Base-by-base conservation (phyloP, 495 filamentous ascomycete species). In the Trichocladium uniseriatum region DNA sequence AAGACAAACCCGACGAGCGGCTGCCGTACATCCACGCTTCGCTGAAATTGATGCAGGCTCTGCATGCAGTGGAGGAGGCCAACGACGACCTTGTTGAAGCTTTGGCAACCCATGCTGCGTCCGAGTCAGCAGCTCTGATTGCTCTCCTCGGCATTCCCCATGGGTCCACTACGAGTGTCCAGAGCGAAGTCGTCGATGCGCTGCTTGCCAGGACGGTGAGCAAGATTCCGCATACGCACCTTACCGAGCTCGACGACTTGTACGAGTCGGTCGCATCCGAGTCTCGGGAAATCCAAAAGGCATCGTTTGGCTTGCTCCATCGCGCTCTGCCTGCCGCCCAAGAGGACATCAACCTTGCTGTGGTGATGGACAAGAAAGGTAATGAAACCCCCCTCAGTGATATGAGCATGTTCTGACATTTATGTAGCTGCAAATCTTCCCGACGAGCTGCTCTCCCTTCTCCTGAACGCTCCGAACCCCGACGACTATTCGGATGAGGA, bases 51-150 rank as follows among this genome's bases (percentile, higher is more conserved):
- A 80, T 85, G 47, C 64, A 69, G 11, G 65, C 71, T 3, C 58
- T 95, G 19, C 73, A 76, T 50, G 72, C 68, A 11, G 62, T 83
- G 6, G 66, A 71, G 22, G 83, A 87, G 6, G 67, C 80, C 16
- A 96, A 96, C 58, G 90, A 96, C 59, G 91, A 97, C 61, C 75
- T 94, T 3, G 65, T 79, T 8, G 90, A 98, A 54, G 78, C 78
- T 4, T 80, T 88, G 69, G 68, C 69, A 20, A 73, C 79, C 20
- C 71, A 68, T 13, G 68, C 72, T 15, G 53, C 63, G 10, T 57
- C 59, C 0, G 68, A 81, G 3, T 76, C 77, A 19, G 65, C 69
- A 36, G 75, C 71, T 6, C 59, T 96, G 11, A 68, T 89, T 11
- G 71, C 70, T n/a, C 64, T 88, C 4, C 70, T 89, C 1, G 70